Conservation (phyloP, 1,284 basidiomycete species). For the Ganoderma meredithae region DNA sequence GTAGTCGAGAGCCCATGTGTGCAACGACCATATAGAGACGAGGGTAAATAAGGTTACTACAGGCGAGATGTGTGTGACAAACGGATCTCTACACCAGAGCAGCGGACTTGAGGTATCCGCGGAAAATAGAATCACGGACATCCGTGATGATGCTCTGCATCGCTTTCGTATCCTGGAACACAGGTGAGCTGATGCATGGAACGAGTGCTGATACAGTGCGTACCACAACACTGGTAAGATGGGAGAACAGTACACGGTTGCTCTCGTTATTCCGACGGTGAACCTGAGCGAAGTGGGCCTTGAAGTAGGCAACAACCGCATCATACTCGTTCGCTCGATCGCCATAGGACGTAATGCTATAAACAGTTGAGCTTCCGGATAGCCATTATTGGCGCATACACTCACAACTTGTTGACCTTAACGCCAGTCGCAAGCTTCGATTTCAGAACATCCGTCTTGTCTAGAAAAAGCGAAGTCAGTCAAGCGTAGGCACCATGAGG, state of each 20-base stretch:
- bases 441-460: constrained; percentile 80
- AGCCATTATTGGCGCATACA: constrained; percentile 17
- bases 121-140: constrained; percentile 50
- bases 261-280: constrained; percentile 82
- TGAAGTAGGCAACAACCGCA: constrained; percentile 82
- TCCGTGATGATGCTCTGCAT: constrained; percentile 84
- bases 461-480: constrained; percentile 44
- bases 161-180: constrained; percentile 73
- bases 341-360: constrained; percentile 82
- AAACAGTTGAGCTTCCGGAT: constrained; percentile 9
- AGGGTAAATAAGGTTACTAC: constrained; percentile 28
- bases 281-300: constrained; percentile 83
- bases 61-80: constrained; percentile 3
- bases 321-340: constrained; percentile 82
- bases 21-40: constrained; percentile 13
- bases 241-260: constrained; percentile 78
- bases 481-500: neutral
- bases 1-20: constrained; percentile 23
- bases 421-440: constrained; percentile 72
- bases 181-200: neutral
- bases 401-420: constrained; percentile 81
- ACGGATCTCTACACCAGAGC: constrained; percentile 39
- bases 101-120: constrained; percentile 44
- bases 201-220: constrained; percentile 38
- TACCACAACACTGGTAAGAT: constrained; percentile 82